phyloP scores from a whole-genome alignment of 768 basidiomycete species.

The Boletus reticulatus region DNA sequence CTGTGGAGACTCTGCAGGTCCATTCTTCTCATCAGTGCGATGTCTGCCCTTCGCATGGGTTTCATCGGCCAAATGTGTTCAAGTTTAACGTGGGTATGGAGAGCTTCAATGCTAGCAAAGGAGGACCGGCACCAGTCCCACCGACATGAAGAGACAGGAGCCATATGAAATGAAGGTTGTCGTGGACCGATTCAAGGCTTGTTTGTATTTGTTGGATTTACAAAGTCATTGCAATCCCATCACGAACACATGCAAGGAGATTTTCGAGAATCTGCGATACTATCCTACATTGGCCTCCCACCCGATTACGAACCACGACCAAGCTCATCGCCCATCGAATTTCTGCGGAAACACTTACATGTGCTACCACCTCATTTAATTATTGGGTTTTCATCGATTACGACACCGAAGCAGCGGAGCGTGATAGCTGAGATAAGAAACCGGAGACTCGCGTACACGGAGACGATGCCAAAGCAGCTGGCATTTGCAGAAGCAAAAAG shows the following conservation, averaged over 20 bases:
- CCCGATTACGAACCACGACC: conserved; percentile 61
- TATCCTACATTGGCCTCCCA: conserved; percentile 58
- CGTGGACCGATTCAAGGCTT: background rate
- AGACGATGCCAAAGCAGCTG: conserved; percentile 54
- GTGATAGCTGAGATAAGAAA: conserved; percentile 66
- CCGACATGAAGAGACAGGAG: conserved; percentile 36
- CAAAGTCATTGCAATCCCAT: background rate
- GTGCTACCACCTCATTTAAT: conserved; percentile 69
- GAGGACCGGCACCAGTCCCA: conserved; percentile 54
- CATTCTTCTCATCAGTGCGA: conserved; percentile 37
- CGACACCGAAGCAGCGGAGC: conserved; percentile 65
- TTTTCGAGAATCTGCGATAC: conserved; percentile 28
- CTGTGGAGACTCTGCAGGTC: conserved; percentile 37
- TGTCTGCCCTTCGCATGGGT: conserved; percentile 45
- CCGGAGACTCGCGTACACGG: conserved; percentile 62
- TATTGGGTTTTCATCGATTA: conserved; percentile 37
- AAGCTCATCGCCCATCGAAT: conserved; percentile 52
- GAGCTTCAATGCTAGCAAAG: conserved; percentile 37
- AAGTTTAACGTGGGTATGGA: conserved; percentile 44
- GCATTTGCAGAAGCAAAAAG: conserved; percentile 49
- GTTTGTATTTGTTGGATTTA: conserved; percentile 21
- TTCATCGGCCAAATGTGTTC: conserved; percentile 46
- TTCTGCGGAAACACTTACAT: conserved; percentile 56
- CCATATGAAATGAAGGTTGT: background rate
- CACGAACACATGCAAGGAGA: conserved; percentile 1